Percentiles rank a stretch among this genome's conserved stretches.
Conservation (phyloP, 495 filamentous ascomycete species). For the Friedmanniomyces endolithicus region DNA sequence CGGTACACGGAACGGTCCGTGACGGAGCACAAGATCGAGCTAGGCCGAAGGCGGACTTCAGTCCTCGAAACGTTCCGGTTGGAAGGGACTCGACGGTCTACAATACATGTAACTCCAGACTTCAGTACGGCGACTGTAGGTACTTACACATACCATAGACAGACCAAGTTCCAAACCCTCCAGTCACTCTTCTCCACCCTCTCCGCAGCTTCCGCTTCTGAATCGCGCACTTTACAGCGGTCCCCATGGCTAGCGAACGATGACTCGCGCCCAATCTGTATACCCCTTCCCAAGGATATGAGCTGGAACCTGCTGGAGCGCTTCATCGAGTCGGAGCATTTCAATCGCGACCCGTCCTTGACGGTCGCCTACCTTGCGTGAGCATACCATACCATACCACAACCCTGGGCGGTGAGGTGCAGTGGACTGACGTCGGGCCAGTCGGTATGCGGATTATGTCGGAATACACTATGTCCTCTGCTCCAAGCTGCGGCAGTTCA, state of each 20-base stretch:
- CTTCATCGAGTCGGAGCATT: conserved; percentile 71
- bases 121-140: too few species aligned
- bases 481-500: conserved; percentile 66
- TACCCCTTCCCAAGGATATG: conserved; percentile 21
- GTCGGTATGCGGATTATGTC: conserved; percentile 69
- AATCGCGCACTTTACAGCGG: neutral
- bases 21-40: too few species aligned
- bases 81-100: too few species aligned
- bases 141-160: too few species aligned
- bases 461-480: conserved; percentile 70
- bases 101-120: too few species aligned
- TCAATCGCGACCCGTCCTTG: conserved; percentile 68
- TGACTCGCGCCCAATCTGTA: neutral
- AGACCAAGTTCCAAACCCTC: too few species aligned
- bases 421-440: conserved; percentile 22
- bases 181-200: neutral
- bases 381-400: conserved; percentile 27
- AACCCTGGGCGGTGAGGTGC: neutral
- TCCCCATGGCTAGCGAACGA: conserved; percentile 2
- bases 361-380: conserved; percentile 68
- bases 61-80: too few species aligned
- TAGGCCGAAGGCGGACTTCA: too few species aligned
- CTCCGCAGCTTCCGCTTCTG: neutral
- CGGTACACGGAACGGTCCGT: too few species aligned
- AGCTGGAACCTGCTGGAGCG: conserved; percentile 55